These are phyloP conservation scores for Penicillium flavigenum DNA, from an alignment of 495 filamentous ascomycete species.

Conservation along the genomic window DNA sequence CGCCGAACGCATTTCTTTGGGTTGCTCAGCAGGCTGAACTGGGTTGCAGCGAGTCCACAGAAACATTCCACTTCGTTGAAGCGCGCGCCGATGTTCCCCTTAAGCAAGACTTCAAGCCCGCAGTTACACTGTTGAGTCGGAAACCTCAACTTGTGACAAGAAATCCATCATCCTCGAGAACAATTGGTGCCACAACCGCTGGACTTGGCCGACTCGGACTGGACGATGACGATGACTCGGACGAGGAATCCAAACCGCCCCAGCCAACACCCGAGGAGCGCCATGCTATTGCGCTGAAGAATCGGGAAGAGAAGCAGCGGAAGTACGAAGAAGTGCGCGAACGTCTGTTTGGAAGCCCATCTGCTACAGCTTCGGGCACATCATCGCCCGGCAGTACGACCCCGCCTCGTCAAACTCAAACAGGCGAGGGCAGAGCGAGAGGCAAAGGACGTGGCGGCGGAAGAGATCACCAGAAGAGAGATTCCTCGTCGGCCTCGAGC, in stretches of 20 bases:
- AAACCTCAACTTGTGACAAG: slow-evolving; percentile 59
- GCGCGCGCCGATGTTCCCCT: slow-evolving; percentile 65
- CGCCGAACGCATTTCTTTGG: neutral
- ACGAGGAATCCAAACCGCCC: slow-evolving; percentile 58
- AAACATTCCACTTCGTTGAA: slow-evolving; percentile 72
- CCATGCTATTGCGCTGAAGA: slow-evolving; percentile 66
- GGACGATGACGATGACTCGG: slow-evolving; percentile 61
- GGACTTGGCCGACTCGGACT: slow-evolving; percentile 57
- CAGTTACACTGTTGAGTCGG: slow-evolving; percentile 78
- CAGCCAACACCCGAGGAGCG: slow-evolving; percentile 69
- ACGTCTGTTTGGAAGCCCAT: slow-evolving; percentile 71
- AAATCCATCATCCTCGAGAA: slow-evolving; percentile 24
- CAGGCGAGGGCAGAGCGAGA: slow-evolving; percentile 38
- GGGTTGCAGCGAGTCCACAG: slow-evolving; percentile 52
- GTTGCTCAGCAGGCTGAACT: neutral
- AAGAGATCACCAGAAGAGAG: slow-evolving; percentile 43
- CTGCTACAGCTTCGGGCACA: slow-evolving; percentile 45
- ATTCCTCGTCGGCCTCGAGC: slow-evolving; percentile 47
- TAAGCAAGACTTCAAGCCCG: slow-evolving; percentile 77
- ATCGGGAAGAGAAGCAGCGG: slow-evolving; percentile 82
- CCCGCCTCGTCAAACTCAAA: slow-evolving; percentile 52
- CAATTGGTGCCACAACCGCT: slow-evolving; percentile 51
- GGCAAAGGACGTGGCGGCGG: slow-evolving; percentile 42
- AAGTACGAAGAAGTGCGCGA: slow-evolving; percentile 84
- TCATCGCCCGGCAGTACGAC: slow-evolving; percentile 63